These are phyloP conservation scores for Saksenaea vasiformis DNA, from an alignment of 371 early-diverging fungal genomes.

Conservation along the genomic window DNA sequence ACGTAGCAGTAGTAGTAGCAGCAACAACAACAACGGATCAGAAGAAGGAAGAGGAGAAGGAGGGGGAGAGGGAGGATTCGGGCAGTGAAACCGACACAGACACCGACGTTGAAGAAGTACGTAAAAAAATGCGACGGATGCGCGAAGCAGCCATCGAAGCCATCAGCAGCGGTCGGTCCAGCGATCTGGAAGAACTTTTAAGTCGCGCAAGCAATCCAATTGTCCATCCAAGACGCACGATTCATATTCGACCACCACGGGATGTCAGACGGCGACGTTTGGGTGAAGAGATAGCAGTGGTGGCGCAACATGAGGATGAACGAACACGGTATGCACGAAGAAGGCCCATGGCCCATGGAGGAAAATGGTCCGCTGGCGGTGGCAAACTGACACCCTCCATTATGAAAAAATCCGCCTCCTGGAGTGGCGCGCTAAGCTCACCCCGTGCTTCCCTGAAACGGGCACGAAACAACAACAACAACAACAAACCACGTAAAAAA, in stretches of 20 bases:
- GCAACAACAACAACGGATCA: too few relatives aligned
- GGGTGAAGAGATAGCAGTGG: background rate
- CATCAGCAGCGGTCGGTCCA: constrained; percentile 30
- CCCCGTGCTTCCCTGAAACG: background rate
- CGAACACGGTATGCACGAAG: background rate
- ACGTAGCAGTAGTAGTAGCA: background rate
- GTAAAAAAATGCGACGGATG: constrained; percentile 33
- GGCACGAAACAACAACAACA: too few relatives aligned
- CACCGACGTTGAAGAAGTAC: constrained; percentile 36
- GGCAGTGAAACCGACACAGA: constrained; percentile 35
- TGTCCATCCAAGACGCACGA: constrained; percentile 1
- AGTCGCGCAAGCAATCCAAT: constrained; percentile 37
- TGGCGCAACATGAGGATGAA: background rate
- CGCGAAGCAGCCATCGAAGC: constrained; percentile 41
- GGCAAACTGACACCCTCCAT: constrained; percentile 32
- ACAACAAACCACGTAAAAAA: background rate
- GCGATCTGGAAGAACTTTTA: constrained; percentile 39
- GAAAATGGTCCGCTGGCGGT: constrained; percentile 6
- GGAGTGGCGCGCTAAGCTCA: constrained; percentile 28
- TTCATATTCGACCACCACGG: background rate
- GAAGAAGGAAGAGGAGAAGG: background rate
- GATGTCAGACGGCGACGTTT: background rate
- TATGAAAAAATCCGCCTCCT: constrained; percentile 32
- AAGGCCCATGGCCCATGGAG: background rate
- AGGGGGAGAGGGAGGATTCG: background rate